These are phyloP conservation scores for Pichiaceae sp. DNA, from an alignment of 1,139 yeast species.

Conservation along the genomic window DNA sequence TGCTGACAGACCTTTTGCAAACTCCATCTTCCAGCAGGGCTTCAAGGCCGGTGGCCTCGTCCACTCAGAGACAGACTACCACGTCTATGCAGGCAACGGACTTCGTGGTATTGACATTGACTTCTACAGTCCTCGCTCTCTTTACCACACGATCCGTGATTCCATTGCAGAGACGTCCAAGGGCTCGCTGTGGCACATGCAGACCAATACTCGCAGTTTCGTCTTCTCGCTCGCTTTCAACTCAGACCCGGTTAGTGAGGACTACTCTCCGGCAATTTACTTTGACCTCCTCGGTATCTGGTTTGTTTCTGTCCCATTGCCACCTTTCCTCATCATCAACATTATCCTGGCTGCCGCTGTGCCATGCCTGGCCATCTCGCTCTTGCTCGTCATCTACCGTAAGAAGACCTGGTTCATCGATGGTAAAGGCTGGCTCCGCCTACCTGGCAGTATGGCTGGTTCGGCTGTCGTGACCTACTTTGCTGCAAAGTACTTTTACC, in stretches of 20 bases:
- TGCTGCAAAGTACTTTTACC: slow-evolving; percentile 28
- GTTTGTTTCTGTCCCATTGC: slow-evolving; percentile 48
- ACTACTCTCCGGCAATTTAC: slow-evolving; percentile 34
- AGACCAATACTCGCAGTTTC: slow-evolving; percentile 59
- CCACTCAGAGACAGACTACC: slow-evolving; percentile 79
- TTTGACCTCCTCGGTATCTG: slow-evolving; percentile 50
- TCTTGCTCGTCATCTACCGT: slow-evolving; percentile 38
- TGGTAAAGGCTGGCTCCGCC: slow-evolving; percentile 40
- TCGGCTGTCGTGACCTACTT: slow-evolving; percentile 33
- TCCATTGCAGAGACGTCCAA: slow-evolving; percentile 55
- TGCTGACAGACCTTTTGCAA: slow-evolving; percentile 59
- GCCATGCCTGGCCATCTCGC: slow-evolving; percentile 44
- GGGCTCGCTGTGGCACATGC: slow-evolving; percentile 77
- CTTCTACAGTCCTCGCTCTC: slow-evolving; percentile 66
- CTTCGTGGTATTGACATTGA: slow-evolving; percentile 79
- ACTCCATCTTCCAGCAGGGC: slow-evolving; percentile 75
- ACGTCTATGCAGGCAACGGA: slow-evolving; percentile 58
- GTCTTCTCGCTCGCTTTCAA: slow-evolving; percentile 30
- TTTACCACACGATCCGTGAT: slow-evolving; percentile 76
- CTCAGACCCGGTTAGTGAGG: slow-evolving; percentile 34
- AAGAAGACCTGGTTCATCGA: slow-evolving; percentile 42
- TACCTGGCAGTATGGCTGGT: slow-evolving; percentile 45
- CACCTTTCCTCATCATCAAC: slow-evolving; percentile 38
- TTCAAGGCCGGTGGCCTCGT: slow-evolving; percentile 58
- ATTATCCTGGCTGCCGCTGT: slow-evolving; percentile 40